Evolutionary conservation across 768 basidiomycete genomes (phyloP), one percentile per base, ranked within the genome.

Genomic region (Guyanaporus albipodus): DNA sequence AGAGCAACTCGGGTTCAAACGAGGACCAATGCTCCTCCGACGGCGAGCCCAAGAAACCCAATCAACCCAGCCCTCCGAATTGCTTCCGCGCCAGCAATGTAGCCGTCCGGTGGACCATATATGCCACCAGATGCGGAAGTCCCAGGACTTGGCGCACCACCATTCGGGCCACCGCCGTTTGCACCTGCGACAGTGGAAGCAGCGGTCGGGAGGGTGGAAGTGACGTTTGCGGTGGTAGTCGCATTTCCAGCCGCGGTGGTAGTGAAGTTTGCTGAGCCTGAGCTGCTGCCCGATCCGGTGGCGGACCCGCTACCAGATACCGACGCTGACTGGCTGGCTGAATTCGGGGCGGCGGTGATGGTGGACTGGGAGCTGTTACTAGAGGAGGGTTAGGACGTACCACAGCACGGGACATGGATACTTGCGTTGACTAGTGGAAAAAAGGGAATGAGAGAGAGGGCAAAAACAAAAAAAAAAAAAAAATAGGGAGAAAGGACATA

Each of bases 51-150:
- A n/a, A 69, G 67, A 6, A 75, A 35, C 7, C 71, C 66, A 14
- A 78, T 69, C 33, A 77, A 46, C 12, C 76, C 49, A 6, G 73
- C 67, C 49, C 76, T 78, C 32, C 70, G 70, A 31, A 82, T 69
- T 2, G 71, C 65, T 3, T 68, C 55, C 7, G 79, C 86, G 11
- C 73, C 76, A 23, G 82, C 76, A 51, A 80, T 81, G 66, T 81
- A 87, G 42, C 71, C 63, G 57, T 89, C 85, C 38, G 73, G 72
- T 38, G 86, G 86, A n/a, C 86, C 86, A 50, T 73, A 83, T 28
- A 75, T 65, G 22, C 78, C 82, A 46, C 58, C 60, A 2, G 56
- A 15, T 34, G 66, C 73, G 17, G 69, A 52, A 38, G 70, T 65
- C 18, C 85, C 85, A 21, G 85, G 86, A 36, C 69, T 64, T 9